phyloP scores from a whole-genome alignment of 257 asterid genomes.

The Jasminum sambac region DNA sequence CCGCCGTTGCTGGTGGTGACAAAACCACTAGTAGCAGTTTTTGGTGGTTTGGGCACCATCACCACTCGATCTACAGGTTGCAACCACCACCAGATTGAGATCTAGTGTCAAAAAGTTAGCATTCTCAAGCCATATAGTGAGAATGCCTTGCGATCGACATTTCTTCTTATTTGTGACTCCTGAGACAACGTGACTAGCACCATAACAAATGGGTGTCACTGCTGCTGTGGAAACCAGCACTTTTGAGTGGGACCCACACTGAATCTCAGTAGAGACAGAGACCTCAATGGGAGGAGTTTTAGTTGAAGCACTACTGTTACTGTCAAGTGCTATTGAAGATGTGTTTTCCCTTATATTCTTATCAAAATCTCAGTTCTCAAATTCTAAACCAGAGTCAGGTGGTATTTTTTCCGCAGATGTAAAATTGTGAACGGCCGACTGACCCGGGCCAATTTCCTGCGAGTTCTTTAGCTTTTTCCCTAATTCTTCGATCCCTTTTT shows the following conservation, averaged over 20 bases:
- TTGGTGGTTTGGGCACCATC: too few species aligned
- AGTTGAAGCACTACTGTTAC: constrained; percentile 25
- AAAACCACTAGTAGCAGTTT: too few species aligned
- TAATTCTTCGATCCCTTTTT: constrained; percentile 23
- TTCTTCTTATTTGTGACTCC: constrained; percentile 75
- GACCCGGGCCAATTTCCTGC: constrained; percentile 35
- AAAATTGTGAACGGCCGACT: constrained; percentile 28
- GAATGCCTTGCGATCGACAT: constrained; percentile 76
- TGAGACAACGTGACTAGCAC: constrained; percentile 70
- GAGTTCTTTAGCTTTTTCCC: constrained; percentile 27
- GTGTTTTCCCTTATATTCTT: constrained; percentile 26
- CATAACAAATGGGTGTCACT: constrained; percentile 74
- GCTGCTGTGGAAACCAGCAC: constrained; percentile 38
- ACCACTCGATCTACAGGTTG: too few species aligned
- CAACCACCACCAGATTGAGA: too few species aligned
- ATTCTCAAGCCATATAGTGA: constrained; percentile 46
- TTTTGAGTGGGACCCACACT: constrained; percentile 38
- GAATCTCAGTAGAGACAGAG: constrained; percentile 84
- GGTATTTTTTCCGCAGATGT: constrained; percentile 45
- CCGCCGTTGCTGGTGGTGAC: too few species aligned
- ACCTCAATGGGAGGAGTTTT: constrained; percentile 85
- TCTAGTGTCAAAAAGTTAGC: constrained; percentile 7
- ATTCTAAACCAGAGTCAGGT: constrained; percentile 28
- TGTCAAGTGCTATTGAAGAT: constrained; percentile 12
- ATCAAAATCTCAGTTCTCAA: constrained; percentile 19